These are phyloP conservation scores for Rubroboletus pulcherrimus DNA, from an alignment of 768 basidiomycete genomes.

Conservation along the genomic window DNA sequence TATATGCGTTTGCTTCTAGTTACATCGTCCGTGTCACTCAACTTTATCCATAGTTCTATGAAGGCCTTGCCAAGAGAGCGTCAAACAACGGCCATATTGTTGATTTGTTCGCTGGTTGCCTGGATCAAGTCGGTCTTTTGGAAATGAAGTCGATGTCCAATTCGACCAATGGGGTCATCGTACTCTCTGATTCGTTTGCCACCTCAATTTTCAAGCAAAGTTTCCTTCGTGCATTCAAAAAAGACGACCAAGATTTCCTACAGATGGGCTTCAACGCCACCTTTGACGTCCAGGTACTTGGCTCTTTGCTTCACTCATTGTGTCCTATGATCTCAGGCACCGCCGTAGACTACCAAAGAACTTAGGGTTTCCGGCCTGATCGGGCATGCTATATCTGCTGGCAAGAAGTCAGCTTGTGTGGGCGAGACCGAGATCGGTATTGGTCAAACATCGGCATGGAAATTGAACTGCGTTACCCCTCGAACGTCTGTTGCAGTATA, in stretches of 20 bases:
- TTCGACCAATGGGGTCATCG: constrained; percentile 94
- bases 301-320: not conserved
- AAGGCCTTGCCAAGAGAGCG: constrained; percentile 86
- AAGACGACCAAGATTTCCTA: constrained; percentile 87
- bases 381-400: constrained; percentile 95
- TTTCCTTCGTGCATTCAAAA: constrained; percentile 88
- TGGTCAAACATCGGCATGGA: constrained; percentile 98
- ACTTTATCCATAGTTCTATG: constrained; percentile 73
- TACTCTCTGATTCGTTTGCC: constrained; percentile 93
- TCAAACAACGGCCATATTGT: constrained; percentile 94
- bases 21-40: not conserved
- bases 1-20: constrained; percentile 30
- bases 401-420: constrained; percentile 93
- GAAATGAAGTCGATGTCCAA: constrained; percentile 98
- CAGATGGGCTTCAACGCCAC: constrained; percentile 99
- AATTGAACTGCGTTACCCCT: constrained; percentile 86
- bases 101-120: constrained; percentile 93
- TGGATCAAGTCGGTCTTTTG: constrained; percentile 95
- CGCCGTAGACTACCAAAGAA: constrained; percentile 88
- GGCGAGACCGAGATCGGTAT: constrained; percentile 99
- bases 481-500: constrained; percentile 88
- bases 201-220: constrained; percentile 99
- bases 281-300: constrained; percentile 87
- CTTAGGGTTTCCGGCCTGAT: constrained; percentile 97
- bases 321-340: constrained; percentile 1